phyloP scores from a whole-genome alignment of 345 rosid species.

The Lepidium aucheri region DNA sequence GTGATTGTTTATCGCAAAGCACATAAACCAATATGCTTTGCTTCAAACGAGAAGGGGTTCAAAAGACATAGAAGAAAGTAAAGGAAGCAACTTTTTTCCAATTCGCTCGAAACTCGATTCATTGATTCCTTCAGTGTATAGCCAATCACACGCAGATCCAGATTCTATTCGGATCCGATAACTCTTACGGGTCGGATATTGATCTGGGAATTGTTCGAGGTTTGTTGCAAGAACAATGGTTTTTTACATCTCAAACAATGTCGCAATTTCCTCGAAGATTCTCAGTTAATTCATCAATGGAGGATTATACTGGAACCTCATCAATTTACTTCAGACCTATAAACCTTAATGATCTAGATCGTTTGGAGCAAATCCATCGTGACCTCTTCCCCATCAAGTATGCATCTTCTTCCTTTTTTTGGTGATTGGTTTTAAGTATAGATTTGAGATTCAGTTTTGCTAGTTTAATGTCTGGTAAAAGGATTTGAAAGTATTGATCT shows the following conservation, averaged over 20 bases:
- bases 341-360: slow-evolving; percentile 52
- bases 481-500: neutral
- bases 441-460: no score
- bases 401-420: no score
- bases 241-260: neutral
- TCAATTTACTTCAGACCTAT: slow-evolving; percentile 60
- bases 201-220: neutral
- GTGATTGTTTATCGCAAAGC: slow-evolving; percentile 2
- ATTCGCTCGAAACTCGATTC: slow-evolving; percentile 7
- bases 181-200: slow-evolving; percentile 7
- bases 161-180: neutral
- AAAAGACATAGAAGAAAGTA: no score
- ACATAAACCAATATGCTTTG: slow-evolving; percentile 15
- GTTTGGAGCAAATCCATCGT: no score
- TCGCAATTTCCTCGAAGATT: slow-evolving; percentile 28
- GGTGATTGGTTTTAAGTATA: no score
- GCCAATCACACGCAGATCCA: slow-evolving; percentile 9
- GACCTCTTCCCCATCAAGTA: no score
- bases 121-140: neutral
- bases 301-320: slow-evolving; percentile 23
- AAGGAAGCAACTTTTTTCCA: neutral
- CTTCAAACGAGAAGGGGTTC: no score
- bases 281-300: slow-evolving; percentile 35
- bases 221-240: neutral
- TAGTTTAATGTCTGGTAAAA: neutral